Percentiles rank a stretch among this genome's conserved stretches.
phyloP scores from a whole-genome alignment of 2,329 filamentous ascomycete species.

The Claviceps sp. region DNA sequence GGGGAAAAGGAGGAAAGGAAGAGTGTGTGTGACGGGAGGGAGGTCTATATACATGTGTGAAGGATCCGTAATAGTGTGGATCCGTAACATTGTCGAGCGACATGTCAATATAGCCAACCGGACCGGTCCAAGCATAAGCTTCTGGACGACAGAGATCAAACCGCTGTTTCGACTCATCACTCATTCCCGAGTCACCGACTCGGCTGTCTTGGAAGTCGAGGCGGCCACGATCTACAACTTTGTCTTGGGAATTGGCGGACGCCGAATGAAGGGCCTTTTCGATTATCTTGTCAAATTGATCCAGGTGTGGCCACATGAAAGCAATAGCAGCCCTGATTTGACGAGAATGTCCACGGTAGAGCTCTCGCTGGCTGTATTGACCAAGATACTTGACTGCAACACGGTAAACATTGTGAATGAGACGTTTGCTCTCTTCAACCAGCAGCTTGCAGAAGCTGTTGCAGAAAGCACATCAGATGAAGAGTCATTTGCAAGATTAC shows the following conservation, averaged over 20 bases:
- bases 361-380: slow-evolving; percentile 18
- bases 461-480: slow-evolving; percentile 5
- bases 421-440: slow-evolving; percentile 5
- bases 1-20: too few species aligned
- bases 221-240: slow-evolving; percentile 22
- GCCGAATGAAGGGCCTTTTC: slow-evolving; percentile 19
- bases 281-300: slow-evolving; percentile 12
- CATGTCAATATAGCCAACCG: slow-evolving; percentile 8
- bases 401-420: slow-evolving; percentile 19
- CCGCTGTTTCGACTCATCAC: slow-evolving; percentile 23
- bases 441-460: slow-evolving; percentile 12
- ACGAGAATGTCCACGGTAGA: slow-evolving; percentile 13
- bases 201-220: slow-evolving; percentile 24
- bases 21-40: too few species aligned
- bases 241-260: slow-evolving; percentile 20
- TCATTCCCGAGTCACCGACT: slow-evolving; percentile 21
- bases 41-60: too few species aligned
- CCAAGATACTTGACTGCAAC: slow-evolving; percentile 24
- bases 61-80: too few species aligned
- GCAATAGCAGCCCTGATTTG: background rate
- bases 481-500: slow-evolving; percentile 15
- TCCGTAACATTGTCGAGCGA: slow-evolving; percentile 14
- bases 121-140: background rate
- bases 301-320: slow-evolving; percentile 6
- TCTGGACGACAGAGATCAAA: slow-evolving; percentile 16